Base-by-base conservation (phyloP, 2,329 filamentous ascomycete genomes). In the Monascus ruber region DNA sequence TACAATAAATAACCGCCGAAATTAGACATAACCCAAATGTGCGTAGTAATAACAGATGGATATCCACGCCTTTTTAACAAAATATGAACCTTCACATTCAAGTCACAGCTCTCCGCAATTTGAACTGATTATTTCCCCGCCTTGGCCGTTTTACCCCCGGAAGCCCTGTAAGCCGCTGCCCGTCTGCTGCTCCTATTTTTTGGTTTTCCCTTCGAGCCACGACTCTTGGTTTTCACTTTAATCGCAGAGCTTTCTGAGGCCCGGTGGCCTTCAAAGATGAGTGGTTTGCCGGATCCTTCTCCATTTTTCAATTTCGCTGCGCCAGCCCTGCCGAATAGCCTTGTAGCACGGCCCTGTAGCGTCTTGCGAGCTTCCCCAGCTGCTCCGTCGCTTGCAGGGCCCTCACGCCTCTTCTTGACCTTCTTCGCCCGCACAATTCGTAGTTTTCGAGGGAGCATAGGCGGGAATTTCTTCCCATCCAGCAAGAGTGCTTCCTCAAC, bases 401-500 rank as follows among this genome's bases (percentile, higher is more conserved):
- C 47, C 10, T 53, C 48, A 5, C 49, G 46, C 40, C 56, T 72
- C 46, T 73, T 73, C 47, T 66, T 65, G 48, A 76, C 60, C 39
- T 83, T 83, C 63, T 87, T 89, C 55, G 91, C 91, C 44, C 91
- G 80, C 35, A 78, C 82, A 35, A 98, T 88, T 39, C 91, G 83
- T 28, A 98, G 71, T 48, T 81, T 76, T 34, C 91, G 80, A 6
- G 89, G 89, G n/a, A 96, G 77, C 76, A 95, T 81, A 11, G 89
- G 89, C 10, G 89, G 87, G 55, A 88, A 96, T 53, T 85, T 91
- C 70, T 96, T 94, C 45, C 79, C 88, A 58, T 95, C 76, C 44
- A 89, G 77, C 31, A 93, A 74, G 8, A 98, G 73, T 1, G 91
- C 91, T n/a, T 83, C 76, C 63, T 98, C 91, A 34, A 98, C 89